These are phyloP conservation scores for Sporothrix phasma DNA, from an alignment of 2,329 filamentous ascomycete species.

Conservation along the genomic window DNA sequence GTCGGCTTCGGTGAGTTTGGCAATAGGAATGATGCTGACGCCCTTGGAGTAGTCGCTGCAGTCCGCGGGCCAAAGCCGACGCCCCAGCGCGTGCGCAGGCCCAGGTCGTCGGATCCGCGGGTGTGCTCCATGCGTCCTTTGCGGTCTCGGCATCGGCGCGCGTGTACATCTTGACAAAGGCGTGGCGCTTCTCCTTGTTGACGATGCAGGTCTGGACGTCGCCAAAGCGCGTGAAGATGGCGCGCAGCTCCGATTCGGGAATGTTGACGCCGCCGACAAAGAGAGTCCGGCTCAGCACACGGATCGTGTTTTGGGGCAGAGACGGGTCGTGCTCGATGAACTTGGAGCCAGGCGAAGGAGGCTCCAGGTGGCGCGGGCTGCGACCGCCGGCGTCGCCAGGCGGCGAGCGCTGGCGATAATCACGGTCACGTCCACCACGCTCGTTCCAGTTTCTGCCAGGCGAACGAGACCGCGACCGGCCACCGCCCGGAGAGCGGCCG, in stretches of 20 bases:
- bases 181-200: conserved; percentile 94
- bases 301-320: conserved; percentile 69
- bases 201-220: conserved; percentile 95
- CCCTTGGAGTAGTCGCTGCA: conserved; percentile 93
- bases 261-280: conserved; percentile 93
- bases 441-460: conserved; percentile 56
- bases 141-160: conserved; percentile 75
- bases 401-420: conserved; percentile 86
- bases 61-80: conserved; percentile 95
- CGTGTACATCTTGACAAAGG: conserved; percentile 97
- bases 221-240: conserved; percentile 72
- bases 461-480: conserved; percentile 68
- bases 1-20: conserved; percentile 88
- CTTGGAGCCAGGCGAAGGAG: conserved; percentile 40
- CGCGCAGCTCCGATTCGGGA: conserved; percentile 71
- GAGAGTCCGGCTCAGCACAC: conserved; percentile 86
- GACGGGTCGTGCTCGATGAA: conserved; percentile 70
- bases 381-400: conserved; percentile 46
- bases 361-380: conserved; percentile 36
- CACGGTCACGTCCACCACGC: conserved; percentile 46
- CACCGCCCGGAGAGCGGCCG: conserved; percentile 54
- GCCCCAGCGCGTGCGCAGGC: conserved; percentile 86
- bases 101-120: conserved; percentile 53
- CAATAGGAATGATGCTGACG: conserved; percentile 85
- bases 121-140: conserved; percentile 78